Base-by-base conservation (phyloP, 202 grass and related monocot species). In the Bolboschoenoplectus hybrid region DNA sequence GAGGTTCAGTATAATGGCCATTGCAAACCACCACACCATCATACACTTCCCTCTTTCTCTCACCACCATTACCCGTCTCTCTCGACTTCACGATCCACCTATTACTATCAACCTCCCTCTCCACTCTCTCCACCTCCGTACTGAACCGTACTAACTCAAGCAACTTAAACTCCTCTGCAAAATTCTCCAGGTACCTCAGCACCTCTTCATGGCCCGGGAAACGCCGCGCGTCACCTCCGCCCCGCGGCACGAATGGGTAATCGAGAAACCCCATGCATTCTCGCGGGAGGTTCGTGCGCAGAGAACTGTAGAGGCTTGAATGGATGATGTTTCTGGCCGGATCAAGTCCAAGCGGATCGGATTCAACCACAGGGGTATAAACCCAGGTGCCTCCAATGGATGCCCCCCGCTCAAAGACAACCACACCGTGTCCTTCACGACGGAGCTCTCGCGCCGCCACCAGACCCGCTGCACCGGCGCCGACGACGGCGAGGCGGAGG, bases 1-100 rank as follows among this genome's bases (percentile, higher is more conserved):
- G 88, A 40, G 97, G 92, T 88, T 91, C 90, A 1, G 90, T 85
- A 26, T 71, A 93, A 78, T 97, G 97, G 0, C 97, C 97, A 68
- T 94, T 99, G 87, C 93, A 97, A 85, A 99, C 86, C 20, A 99
- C 90, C 40, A 99, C 88, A 63, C 85, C 93, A 63, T 99, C 97
- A 57, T 91, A 99, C 47, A 93, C 36, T 80, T 96, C 97, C 62
- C 61, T 87, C 75, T 90, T 93, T 72, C 81, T 87, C 7, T 91
- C 81, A 71, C 82, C 89, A 46, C 49, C 56, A 65, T 81, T 85
- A 55, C 66, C 85, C 14, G 91, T 16, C 86, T 89, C 88, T 89
- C 83, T 96, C 45, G 89, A 94, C 6, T 78, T 91, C n/a, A 98
- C 96, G 81, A 85, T 66, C 96, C 96, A 98, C 49, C 82, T 83